Percentiles rank a stretch among this genome's conserved stretches.
phyloP scores from a whole-genome alignment of 768 basidiomycete genomes.

The Omphalotus guepiniiformis region DNA sequence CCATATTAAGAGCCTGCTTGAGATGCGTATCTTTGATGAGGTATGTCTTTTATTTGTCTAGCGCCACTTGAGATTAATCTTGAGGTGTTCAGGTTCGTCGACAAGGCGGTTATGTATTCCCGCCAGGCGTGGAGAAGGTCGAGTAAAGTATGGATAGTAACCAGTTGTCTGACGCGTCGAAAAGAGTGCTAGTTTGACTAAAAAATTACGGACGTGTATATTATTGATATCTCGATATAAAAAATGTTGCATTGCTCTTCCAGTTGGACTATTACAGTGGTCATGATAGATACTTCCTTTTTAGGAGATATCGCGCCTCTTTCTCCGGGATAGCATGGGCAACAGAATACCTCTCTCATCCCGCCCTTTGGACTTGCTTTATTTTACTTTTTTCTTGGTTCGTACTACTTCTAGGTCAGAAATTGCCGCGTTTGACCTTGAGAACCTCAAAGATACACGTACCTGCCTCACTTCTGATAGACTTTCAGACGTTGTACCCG shows the following conservation, averaged over 20 bases:
- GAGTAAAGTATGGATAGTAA: background rate
- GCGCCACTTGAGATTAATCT: background rate
- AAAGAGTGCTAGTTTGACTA: too few relatives aligned
- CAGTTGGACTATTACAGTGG: too few relatives aligned
- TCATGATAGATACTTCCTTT: too few relatives aligned
- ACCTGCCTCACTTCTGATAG: slow-evolving; percentile 63
- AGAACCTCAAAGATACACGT: slow-evolving; percentile 50
- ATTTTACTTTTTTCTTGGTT: slow-evolving; percentile 69
- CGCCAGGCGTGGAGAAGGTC: slow-evolving; percentile 16
- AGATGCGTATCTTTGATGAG: slow-evolving; percentile 85
- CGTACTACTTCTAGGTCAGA: slow-evolving; percentile 15
- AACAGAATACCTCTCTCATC: slow-evolving; percentile 1
- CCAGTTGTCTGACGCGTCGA: too few relatives aligned
- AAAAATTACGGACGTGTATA: too few relatives aligned
- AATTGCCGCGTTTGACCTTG: background rate
- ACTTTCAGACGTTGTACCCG: slow-evolving; percentile 67
- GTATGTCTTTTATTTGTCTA: slow-evolving; percentile 31
- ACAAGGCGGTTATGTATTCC: slow-evolving; percentile 15
- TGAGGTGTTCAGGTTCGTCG: slow-evolving; percentile 5
- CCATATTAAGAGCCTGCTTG: slow-evolving; percentile 72
- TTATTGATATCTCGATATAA: too few relatives aligned
- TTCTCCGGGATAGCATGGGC: too few relatives aligned
- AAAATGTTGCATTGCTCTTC: too few relatives aligned
- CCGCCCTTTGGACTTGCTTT: slow-evolving; percentile 63
- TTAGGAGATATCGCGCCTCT: too few relatives aligned